Evolutionary conservation across 1,139 yeast species (phyloP).

Genomic region (Saccharomycopsis phalli): DNA sequence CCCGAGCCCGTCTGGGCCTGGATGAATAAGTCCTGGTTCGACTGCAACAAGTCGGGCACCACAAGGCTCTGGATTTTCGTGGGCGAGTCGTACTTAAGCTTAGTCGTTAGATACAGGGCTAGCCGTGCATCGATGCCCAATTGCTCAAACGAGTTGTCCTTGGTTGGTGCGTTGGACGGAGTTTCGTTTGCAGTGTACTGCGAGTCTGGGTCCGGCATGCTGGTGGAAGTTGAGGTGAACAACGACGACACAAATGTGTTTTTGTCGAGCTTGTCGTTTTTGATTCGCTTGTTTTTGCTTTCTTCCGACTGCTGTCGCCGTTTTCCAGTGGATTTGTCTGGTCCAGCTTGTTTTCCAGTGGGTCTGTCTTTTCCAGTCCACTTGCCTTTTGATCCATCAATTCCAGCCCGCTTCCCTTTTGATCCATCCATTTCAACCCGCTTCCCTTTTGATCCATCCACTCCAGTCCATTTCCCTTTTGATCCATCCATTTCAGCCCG

Average conservation of each 20-base stretch:
- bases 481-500: not conserved
- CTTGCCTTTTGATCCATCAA: not conserved
- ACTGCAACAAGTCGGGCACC: conserved; percentile 52
- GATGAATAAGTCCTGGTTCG: conserved; percentile 55
- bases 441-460: not conserved
- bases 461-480: not conserved
- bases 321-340: not conserved
- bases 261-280: conserved; percentile 23
- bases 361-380: not conserved
- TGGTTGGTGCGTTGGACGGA: conserved; percentile 81
- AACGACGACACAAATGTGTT: conserved; percentile 73
- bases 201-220: conserved; percentile 27
- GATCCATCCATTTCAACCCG: not conserved
- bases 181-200: conserved; percentile 29
- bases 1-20: conserved; percentile 98
- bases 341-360: not conserved
- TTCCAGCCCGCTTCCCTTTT: not conserved
- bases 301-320: not conserved
- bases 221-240: conserved; percentile 59
- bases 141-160: conserved; percentile 56
- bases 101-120: conserved; percentile 45
- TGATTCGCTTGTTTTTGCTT: conserved; percentile 21
- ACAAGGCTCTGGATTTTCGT: conserved; percentile 81
- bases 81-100: conserved; percentile 58
- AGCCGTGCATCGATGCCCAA: conserved; percentile 53